Base-by-base conservation (phyloP, 129 eudicot genomes). In the Saposhnikovia divaricata region DNA sequence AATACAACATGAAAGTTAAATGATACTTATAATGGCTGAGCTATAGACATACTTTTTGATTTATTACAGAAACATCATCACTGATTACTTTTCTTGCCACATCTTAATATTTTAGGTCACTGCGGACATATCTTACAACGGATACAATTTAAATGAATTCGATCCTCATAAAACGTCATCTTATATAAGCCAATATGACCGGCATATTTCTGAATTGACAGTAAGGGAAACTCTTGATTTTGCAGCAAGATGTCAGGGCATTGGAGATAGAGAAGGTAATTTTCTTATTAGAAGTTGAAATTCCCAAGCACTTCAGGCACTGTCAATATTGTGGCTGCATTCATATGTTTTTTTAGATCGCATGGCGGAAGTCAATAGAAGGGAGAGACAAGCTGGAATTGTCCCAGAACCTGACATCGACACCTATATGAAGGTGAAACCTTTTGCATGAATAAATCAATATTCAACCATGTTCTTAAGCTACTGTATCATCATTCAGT, bases 351-450 rank as follows among this genome's bases (percentile, higher is more conserved):
- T 31, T 31, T 28, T 44, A 79, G 82, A 79, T 18, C 72, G 72
- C 45, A 79, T 79, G 37, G 48, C 0, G 50, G 82, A 79, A 46
- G 82, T 79, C 48, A 46, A 37, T 28, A 69, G 47, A 79, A 69
- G 82, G 34, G 82, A 79, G 82, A 79, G 70, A 50, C 65, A 69
- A 69, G 76, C 82, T 66, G 82, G 82, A 9, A 47, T 79, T 31
- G 31, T 71, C 31, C 82, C 82, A 14, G 82, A 80, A 18, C 78
- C 71, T 21, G 82, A 80, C 46, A 80, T 80, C 7, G 77, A 71
- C 28, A 80, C 82, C 65, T 80, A 80, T 68, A 80, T 80, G 82
- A 80, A 80, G 82, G 82, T 80, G 38, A 78, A 45, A 40, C 27
- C 19, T n/a, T 74, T 51, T 23, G 31, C 68, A 8, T 23, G 14